Evolutionary conservation across 805 yeast species (phyloP), one percentile per base, ranked within the genome.

Genomic region (Candida ascalaphidarum): DNA sequence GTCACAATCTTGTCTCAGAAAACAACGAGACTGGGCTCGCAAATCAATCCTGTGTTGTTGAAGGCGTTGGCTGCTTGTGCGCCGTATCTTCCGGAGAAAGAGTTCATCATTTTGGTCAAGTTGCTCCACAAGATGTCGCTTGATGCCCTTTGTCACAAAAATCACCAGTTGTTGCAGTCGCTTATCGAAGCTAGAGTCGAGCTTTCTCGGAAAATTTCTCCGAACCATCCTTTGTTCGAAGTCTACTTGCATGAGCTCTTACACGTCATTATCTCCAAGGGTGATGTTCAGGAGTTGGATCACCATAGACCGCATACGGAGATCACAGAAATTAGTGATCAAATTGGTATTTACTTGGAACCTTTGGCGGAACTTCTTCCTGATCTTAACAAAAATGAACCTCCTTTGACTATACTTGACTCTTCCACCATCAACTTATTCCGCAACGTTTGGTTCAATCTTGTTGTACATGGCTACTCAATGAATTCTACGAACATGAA

Each of bases 391-490:
- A 32, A 25, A 10, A 53, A 50, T 17, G 65, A 66, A 17, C 40
- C 47, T 4, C 74, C 81, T 1, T 67, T 43, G 50, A 39, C 44
- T 14, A 55, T 57, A 11, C 41, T 48, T 7, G 73, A 78, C 37
- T 71, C 72, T 22, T 59, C 58, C 2, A 58, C 74, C 1, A 58
- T 75, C 26, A 65, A 69, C 25, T 59, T 77, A 34, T 84, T 89
- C 61, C 71, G 94, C 46, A 81, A 92, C 52, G 75, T 85, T 24
- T 92, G 99, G 99, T 85, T 84, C 52, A 92, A 89, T 46, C 64
- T 92, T 67, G 89, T 79, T 4, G 81, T 88, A 16, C 95, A 92
- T 52, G 98, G 98, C 0, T 85, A 77, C 48, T 69, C 75, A n/a
- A 62, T 63, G 31, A 64, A 64, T 21, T 76, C 92, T 0, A 60